Evolutionary conservation across 108 stramenopile genomes (phyloP), one percentile per base, ranked within the genome.

Genomic region (Cyclotella atomus): DNA sequence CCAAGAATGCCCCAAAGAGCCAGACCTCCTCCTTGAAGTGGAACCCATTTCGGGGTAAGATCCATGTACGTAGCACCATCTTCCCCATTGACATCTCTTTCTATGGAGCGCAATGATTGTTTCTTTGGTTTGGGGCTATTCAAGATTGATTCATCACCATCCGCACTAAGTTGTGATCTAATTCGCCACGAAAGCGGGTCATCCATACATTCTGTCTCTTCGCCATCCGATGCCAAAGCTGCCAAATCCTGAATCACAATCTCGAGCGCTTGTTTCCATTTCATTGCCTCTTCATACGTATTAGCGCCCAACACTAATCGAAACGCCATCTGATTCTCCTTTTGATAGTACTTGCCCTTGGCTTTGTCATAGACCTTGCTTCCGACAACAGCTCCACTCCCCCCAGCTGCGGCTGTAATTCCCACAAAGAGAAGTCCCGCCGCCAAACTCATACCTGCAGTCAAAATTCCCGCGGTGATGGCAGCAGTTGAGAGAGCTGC

Each of bases 391-490:
- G 88, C 90, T n/a, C 89, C 92, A 25, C 85, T 84, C 1, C 89
- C 95, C 5, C 90, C 95, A 9, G 88, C 90, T 10, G 90, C 91
- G 24, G 91, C 90, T 30, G 88, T 85, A 16, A 88, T 79, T 0
- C 91, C 89, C 7, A 95, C 56, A 65, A 91, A 78, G 7, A 89
- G 77, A 52, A 94, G 67, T n/a, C 91, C 95, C 3, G 81, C 82
- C n/a, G 91, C 83, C 12, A 94, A 55, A 16, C 92, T 90, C 17
- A 89, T 77, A 12, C 95, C 95, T 15, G 91, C 89, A 15, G 95
- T 96, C 19, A 94, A 52, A 3, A 94, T 82, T 14, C 90, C 88
- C 12, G 89, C 78, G 3, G 90, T 88, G 17, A 86, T 79, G 38
- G 86, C 89, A n/a, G 89, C 92, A 43, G 84, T 88, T 4, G 91